Base-by-base conservation (phyloP, 257 asterid species). In the Anisodus tanguticus region DNA sequence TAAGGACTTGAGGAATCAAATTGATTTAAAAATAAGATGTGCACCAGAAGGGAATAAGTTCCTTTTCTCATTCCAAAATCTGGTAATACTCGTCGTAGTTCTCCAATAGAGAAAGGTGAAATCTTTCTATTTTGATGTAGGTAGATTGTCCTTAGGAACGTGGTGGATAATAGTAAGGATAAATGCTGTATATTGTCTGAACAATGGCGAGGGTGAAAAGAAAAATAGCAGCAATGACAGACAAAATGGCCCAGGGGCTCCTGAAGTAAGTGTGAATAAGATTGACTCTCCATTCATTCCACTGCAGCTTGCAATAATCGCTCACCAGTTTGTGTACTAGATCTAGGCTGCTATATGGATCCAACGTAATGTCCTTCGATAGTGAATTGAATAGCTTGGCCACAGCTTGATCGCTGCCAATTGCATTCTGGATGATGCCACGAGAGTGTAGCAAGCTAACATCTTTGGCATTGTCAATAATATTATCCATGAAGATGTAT, bases 401-500 rank as follows among this genome's bases (percentile, higher is more conserved):
- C 4, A 89, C 91, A 0, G 91, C 94, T 80, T 90, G 87, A 69
- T 93, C 92, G 31, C 95, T 92, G 4, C 95, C 93, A 3, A 91
- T 6, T 0, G 90, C 92, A 6, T 89, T 93, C 83, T 90, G 92
- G 26, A 93, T 83, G 9, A 93, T 86, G 3, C 90, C 88, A 5
- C 83, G 49, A 2, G 87, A n/a, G 64, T 91, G 92, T 59, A 92
- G 87, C 12, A 92, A 88, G 84, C 86, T 87, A 41, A 93, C 91
- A n/a, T 93, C 97, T 60, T 41, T 59, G 7, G 88, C 87, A 15
- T 85, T 85, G 83, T 91, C 89, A 6, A 93, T 91, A 47, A 92
- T 86, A 84, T 85, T 88, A 86, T 90, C 91, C 94, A 91, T 92
- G 85, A 92, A 92, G 1, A 90, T 85, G 88, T 89, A 93, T 3